Conservation (phyloP, 371 early-diverging fungal genomes). For the Mortierella sp. region DNA sequence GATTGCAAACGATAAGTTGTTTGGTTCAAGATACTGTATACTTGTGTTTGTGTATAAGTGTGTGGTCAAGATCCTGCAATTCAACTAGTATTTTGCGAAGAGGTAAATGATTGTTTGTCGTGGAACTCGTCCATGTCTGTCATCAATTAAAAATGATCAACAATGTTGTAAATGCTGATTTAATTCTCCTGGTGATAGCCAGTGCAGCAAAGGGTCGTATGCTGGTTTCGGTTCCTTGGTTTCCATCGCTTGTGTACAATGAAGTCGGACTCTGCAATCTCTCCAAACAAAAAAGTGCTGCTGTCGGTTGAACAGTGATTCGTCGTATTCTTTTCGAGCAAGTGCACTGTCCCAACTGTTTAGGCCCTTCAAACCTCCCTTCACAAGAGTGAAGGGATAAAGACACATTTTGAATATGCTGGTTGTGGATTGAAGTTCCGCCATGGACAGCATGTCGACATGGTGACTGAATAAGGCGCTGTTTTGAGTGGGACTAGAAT, state of each 20-base stretch:
- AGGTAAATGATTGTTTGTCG: background rate
- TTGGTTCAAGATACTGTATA: background rate
- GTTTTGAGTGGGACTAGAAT: background rate
- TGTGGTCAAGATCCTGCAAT: background rate
- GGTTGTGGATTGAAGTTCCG: no score
- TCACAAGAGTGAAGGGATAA: no score
- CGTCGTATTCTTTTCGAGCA: background rate
- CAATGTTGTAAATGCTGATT: background rate
- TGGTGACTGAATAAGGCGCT: background rate
- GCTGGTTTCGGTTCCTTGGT: background rate
- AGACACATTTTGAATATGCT: no score
- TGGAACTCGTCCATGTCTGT: no score
- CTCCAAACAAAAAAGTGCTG: background rate
- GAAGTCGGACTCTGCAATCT: background rate
- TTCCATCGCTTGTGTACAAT: background rate
- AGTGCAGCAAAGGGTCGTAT: background rate
- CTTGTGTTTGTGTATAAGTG: background rate
- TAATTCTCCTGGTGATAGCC: background rate
- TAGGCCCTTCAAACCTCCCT: background rate
- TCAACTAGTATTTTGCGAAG: background rate
- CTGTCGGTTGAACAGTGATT: background rate
- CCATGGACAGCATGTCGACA: no score
- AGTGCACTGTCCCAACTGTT: background rate
- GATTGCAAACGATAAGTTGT: constrained; percentile 4
- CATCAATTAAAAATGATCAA: background rate